Evolutionary conservation across 2,329 filamentous ascomycete species (phyloP), one percentile per base, ranked within the genome.

Genomic region (Aulographum hederae): DNA sequence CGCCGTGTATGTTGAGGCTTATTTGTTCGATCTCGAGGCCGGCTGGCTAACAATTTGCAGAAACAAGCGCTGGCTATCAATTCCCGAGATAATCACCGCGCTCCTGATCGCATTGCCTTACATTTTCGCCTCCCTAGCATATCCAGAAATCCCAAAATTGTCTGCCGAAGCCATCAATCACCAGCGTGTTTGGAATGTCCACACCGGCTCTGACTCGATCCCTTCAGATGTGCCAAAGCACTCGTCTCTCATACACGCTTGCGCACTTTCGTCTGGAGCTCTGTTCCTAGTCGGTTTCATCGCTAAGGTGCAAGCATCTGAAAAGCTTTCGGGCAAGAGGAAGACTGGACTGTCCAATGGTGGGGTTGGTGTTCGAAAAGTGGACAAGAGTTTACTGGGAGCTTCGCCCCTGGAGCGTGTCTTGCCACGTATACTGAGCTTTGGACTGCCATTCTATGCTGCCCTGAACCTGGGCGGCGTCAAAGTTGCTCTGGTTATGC

Each of bases 361-460:
- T 10, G 15, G 12, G 27, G 27, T 16, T 13, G 21, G 13, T 25
- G 21, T 10, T 13, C 21, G 13, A 25, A 10, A 25, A 25, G 21
- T n/a, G n/a, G 13, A 13, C 21, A 25, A 25, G 21, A 13, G 21
- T 13, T 25, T 25, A 13, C 13, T 25, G 10, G 13, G 21, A 10
- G 13, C 10, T 13, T 10, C 21, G 10, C 13, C 21, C 21, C 10
- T 26, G n/a, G 13, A 11, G 20, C 10, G 12, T 5, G 13, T 35
- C 5, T 5, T 35, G 6, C 12, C 17, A 10, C 23, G 52, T 31
- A 42, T 53, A n/a, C 34, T 54, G 18, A 52, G 58, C 13, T 43
- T 66, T 15, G 47, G 56, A 3, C 42, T 73, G 18, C 69, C 69
- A 1, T 64, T 69, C 41, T 72, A 67, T 42, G 63, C 67, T 6